Evolutionary conservation across 371 early-diverging fungal species (phyloP).

Genomic region (Choanephora cucurbitarum): DNA sequence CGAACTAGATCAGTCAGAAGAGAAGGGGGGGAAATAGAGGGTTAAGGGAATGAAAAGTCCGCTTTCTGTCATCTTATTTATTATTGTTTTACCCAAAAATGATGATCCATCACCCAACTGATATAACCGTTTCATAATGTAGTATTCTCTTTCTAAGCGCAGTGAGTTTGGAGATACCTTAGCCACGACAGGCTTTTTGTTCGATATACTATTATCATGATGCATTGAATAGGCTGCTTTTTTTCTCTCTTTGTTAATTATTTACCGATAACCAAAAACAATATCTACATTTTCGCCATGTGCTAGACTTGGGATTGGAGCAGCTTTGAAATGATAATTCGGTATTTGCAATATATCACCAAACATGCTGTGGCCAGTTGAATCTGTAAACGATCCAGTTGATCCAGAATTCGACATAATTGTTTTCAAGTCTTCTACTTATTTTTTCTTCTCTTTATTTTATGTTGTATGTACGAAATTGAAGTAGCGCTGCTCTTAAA

Average conservation of each 20-base stretch:
- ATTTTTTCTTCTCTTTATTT: too few species aligned
- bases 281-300: conserved; percentile 45
- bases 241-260: conserved; percentile 1
- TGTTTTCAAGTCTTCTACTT: background rate
- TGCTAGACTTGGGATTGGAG: conserved; percentile 32
- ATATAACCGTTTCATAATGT: conserved; percentile 42
- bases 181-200: conserved; percentile 40
- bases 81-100: conserved; percentile 31
- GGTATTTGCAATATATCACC: conserved; percentile 40
- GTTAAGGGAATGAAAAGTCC: conserved; percentile 1
- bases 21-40: background rate
- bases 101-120: conserved; percentile 36
- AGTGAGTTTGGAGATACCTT: conserved; percentile 44
- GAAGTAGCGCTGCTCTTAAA: background rate
- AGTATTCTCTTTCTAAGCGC: conserved; percentile 45
- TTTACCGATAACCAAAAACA: conserved; percentile 43
- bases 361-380: conserved; percentile 22
- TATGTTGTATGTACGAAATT: too few species aligned
- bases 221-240: background rate
- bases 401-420: conserved; percentile 42
- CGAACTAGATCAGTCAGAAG: conserved; percentile 25
- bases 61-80: background rate
- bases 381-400: conserved; percentile 36
- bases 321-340: conserved; percentile 43
- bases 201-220: conserved; percentile 29